phyloP scores from a whole-genome alignment of 257 asterid genomes.

The Misopates orontium region DNA sequence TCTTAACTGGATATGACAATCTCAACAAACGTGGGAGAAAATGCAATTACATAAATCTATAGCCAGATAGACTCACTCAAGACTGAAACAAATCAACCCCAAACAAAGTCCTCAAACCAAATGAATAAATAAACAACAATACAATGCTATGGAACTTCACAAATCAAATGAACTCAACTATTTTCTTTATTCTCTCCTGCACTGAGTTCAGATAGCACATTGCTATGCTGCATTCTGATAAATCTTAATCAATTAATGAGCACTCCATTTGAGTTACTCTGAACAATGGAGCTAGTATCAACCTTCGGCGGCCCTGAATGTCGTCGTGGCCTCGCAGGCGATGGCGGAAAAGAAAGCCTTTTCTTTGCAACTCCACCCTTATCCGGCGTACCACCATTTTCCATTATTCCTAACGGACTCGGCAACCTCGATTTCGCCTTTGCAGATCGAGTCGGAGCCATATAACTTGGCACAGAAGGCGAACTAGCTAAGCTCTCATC shows the following conservation, averaged over 20 bases:
- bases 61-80: conserved; percentile 32
- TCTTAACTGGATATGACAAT: neutral
- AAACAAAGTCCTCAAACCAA: conserved; percentile 31
- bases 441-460: conserved; percentile 77
- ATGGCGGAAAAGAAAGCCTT: conserved; percentile 81
- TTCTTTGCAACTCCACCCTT: conserved; percentile 69
- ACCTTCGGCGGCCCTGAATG: conserved; percentile 71
- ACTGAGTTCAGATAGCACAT: too few species aligned
- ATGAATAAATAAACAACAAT: conserved; percentile 35
- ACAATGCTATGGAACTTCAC: conserved; percentile 19
- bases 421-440: conserved; percentile 74
- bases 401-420: conserved; percentile 56
- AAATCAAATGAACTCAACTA: conserved; percentile 19
- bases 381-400: conserved; percentile 51
- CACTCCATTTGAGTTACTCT: conserved; percentile 40
- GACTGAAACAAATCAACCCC: conserved; percentile 32
- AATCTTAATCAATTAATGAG: conserved; percentile 26
- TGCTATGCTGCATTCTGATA: too few species aligned
- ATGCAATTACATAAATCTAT: conserved; percentile 20
- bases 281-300: conserved; percentile 37
- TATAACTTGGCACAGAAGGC: conserved; percentile 80
- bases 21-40: conserved; percentile 14
- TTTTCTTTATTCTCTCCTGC: too few species aligned
- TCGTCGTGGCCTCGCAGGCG: conserved; percentile 80
- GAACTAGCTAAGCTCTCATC: conserved; percentile 88